Base-by-base conservation (phyloP, 2,329 filamentous ascomycete genomes). In the Penicillium sp. region DNA sequence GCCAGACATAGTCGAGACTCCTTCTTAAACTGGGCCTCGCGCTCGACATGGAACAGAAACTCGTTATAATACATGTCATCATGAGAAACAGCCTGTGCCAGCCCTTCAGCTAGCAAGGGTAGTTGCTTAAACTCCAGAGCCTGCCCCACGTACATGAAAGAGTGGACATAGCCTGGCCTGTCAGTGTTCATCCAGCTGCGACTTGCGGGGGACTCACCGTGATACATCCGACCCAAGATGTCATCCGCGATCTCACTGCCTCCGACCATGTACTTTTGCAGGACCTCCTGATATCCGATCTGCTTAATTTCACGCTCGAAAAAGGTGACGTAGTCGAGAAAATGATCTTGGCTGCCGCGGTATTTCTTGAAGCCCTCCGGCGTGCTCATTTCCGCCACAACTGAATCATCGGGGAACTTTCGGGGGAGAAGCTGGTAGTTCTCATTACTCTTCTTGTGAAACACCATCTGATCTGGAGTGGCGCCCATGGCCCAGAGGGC, bases 1-100 rank as follows among this genome's bases (percentile, higher is more conserved):
- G 28, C 16, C 7, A 45, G 25, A 13, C 27, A 24, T n/a, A 45
- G 28, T 13, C 5, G 16, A 2, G 28, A 20, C 30, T 45, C 43
- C 16, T 35, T 18, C 11, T 25, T n/a, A 5, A 35, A n/a, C 1
- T 6, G 14, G 13, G 43, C 28, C 10, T 28, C 5, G 10, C 20
- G 20, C 18, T 45, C 43, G 18, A 18, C 18, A 6, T 20, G n/a
- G 43, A 22, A 24, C 8, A 45, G 43, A 16, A 35, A 45, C 6
- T 45, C 43, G 16, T 20, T 45, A 22, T 45, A 45, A 10, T 35
- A 45, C 43, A 35, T 35, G 25, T 45, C 43, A 18, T 45, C n/a
- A 28, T 45, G 43, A 8, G 18, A 20, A 10, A n/a, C n/a, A 18
- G 43, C 43, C 13, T 45, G 43, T 13, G 43, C 43, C 16, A 45